Evolutionary conservation across 768 basidiomycete genomes (phyloP), one percentile per base, ranked within the genome.

Genomic region (Termitomyces heimii): DNA sequence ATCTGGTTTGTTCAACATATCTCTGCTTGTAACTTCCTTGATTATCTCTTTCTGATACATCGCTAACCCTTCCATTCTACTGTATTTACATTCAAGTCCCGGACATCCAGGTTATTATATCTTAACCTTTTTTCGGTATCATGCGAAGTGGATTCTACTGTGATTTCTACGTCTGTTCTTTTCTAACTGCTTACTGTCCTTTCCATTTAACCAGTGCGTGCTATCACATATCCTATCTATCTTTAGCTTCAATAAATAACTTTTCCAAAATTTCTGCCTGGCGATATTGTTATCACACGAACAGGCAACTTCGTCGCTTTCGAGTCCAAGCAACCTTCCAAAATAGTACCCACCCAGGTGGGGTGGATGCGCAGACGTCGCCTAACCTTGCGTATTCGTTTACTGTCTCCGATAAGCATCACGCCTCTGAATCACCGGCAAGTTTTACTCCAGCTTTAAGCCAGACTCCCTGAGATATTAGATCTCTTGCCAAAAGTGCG

Each of bases 381-480:
- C 6, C 28, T 43, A 3, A 29, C 6, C 52, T 29, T 16, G 28
- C 13, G 14, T 6, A 28, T 16, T 22, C 3, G 28, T 20, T 31
- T 13, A n/a, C 10, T 31, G 3, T 10, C 14, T 32, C 24, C 14
- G 53, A 4, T 18, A 18, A 29, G 9, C 24, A 9, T 24, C 14
- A 50, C 16, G 14, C 10, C 5, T 37, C 5, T n/a, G 18, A 26
- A 5, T 51, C 5, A 51, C 13, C 10, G 4, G 24, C 12, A 40
- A 26, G 26, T n/a, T 40, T 52, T 9, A 73, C 67, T 34, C 85
- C 84, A 4, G 82, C 76, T 66, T 81, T 84, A 29, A 63, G 61
- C 89, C 89, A 90, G 9, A 82, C 73, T 18, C 73, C 70, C 37
- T 82, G 51, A 5, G 75, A 70, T 20, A 62, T 65, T 58, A 74